Conservation (phyloP, 169 alveolate species). For the Plasmodium reichenowi region DNA sequence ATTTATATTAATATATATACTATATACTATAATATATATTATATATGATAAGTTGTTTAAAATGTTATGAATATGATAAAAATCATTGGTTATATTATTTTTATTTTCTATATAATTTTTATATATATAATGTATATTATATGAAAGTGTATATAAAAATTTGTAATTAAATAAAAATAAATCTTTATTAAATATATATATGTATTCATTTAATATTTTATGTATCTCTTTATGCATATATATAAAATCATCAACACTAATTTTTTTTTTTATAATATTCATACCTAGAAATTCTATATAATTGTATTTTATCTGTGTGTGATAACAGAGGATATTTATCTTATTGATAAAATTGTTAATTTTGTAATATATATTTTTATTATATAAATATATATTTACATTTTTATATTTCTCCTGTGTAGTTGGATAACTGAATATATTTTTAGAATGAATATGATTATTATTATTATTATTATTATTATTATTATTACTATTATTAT, state of each 20-base stretch:
- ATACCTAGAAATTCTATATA: conserved; percentile 61
- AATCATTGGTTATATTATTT: conserved; percentile 26
- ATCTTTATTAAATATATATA: conserved; percentile 69
- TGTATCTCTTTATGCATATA: conserved; percentile 66
- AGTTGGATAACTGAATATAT: too few species aligned
- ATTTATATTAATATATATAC: conserved; percentile 27
- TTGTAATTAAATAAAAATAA: conserved; percentile 61
- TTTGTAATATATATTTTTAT: conserved; percentile 40
- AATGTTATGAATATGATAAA: conserved; percentile 45
- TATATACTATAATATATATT: conserved; percentile 31
- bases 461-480: not conserved
- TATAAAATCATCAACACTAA: conserved; percentile 54
- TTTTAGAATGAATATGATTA: conserved; percentile 4
- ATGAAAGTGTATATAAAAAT: conserved; percentile 55
- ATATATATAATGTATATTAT: conserved; percentile 68
- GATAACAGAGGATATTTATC: conserved; percentile 20
- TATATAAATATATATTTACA: conserved; percentile 18
- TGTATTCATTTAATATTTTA: conserved; percentile 63
- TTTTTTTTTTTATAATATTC: conserved; percentile 66
- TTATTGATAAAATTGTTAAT: conserved; percentile 46
- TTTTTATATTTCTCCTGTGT: too few species aligned
- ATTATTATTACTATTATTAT: not conserved
- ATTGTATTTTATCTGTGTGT: conserved; percentile 36
- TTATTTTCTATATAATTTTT: conserved; percentile 57
- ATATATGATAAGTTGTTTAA: conserved; percentile 38